Percentiles rank a stretch among this genome's conserved stretches.
phyloP scores from a whole-genome alignment of 192 early-diverging fungal genomes.

The Rhizophagus sp. region DNA sequence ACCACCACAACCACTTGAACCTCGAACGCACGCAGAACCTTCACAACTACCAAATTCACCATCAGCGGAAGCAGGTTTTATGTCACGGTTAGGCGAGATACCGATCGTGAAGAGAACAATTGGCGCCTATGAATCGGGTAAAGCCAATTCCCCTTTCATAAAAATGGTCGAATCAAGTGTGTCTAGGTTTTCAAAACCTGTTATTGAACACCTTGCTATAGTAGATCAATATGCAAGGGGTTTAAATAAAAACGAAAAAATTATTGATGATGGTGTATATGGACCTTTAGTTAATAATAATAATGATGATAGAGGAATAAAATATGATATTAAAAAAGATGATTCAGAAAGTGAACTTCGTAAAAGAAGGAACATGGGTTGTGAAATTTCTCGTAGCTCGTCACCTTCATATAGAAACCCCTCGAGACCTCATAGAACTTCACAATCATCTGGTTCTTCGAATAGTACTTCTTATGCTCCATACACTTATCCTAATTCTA shows the following conservation, averaged over 20 bases:
- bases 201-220: neutral
- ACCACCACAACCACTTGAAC: constrained; percentile 1
- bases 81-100: neutral
- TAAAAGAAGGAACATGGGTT: neutral
- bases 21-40: neutral
- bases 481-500: constrained; percentile 18
- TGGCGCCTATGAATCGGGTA: constrained; percentile 4
- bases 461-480: constrained; percentile 6
- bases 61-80: neutral
- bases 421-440: constrained; percentile 21
- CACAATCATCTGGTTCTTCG: constrained; percentile 24
- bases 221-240: neutral
- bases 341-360: constrained; percentile 13
- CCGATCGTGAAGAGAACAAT: constrained; percentile 4
- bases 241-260: constrained; percentile 2
- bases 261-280: neutral
- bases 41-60: neutral
- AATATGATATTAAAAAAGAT: neutral
- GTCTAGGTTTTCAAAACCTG: neutral
- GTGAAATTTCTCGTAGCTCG: neutral
- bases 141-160: constrained; percentile 16
- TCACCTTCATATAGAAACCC: neutral
- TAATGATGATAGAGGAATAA: neutral
- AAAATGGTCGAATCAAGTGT: constrained; percentile 3
- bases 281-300: neutral